Percentiles rank a stretch among this genome's conserved stretches.
Evolutionary conservation across 2,329 filamentous ascomycete species (phyloP).

Genomic region (Stagonosporopsis cucurbitacearum): DNA sequence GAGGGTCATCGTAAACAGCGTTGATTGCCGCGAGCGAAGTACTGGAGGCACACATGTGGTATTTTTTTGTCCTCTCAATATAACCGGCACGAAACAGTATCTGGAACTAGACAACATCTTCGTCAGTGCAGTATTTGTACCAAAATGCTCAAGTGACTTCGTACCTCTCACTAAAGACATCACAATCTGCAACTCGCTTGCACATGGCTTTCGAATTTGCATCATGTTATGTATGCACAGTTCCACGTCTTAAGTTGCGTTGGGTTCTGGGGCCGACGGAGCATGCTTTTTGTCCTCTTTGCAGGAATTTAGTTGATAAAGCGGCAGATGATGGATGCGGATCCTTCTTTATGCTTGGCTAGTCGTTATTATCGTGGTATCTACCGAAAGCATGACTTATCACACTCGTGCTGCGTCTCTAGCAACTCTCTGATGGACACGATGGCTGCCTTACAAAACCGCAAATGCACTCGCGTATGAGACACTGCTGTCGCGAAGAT

Average conservation of each 20-base stretch:
- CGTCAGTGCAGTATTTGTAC: too few species aligned
- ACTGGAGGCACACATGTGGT: too few species aligned
- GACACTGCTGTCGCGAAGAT: slow-evolving; percentile 79
- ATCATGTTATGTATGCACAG: neutral
- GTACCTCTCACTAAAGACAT: too few species aligned
- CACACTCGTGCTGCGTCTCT: neutral
- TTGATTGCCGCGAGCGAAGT: neutral
- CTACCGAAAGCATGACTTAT: neutral
- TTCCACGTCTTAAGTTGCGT: neutral
- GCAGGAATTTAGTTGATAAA: neutral
- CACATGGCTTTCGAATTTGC: neutral
- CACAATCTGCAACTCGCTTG: neutral
- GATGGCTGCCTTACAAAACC: slow-evolving; percentile 48
- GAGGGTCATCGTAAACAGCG: neutral
- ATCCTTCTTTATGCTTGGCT: neutral
- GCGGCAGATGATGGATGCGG: neutral
- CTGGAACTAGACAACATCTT: too few species aligned
- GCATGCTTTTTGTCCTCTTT: neutral
- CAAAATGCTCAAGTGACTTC: too few species aligned
- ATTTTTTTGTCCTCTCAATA: too few species aligned
- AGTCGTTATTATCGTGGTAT: neutral
- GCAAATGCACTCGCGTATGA: slow-evolving; percentile 96
- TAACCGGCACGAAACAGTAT: too few species aligned
- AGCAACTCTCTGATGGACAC: neutral
- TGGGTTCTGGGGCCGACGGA: neutral